Evolutionary conservation across 2,329 filamentous ascomycete genomes (phyloP).

Genomic region (Arthrinium phaeospermum): DNA sequence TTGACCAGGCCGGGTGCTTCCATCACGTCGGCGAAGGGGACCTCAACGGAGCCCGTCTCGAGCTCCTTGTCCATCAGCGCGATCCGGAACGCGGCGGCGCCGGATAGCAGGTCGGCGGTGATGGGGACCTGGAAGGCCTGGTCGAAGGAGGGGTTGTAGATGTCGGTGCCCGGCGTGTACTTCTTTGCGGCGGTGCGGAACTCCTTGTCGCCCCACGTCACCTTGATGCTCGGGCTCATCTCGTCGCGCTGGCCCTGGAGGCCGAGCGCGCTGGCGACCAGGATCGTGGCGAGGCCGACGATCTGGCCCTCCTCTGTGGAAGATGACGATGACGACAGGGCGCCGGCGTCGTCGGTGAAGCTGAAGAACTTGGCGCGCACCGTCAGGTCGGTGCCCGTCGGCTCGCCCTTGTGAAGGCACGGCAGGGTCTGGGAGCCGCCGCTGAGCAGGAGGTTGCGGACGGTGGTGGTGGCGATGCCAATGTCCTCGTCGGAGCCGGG

Average conservation of each 20-base stretch:
- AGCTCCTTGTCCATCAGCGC: constrained; percentile 41
- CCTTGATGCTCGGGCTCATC: constrained; percentile 51
- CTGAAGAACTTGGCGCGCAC: constrained; percentile 48
- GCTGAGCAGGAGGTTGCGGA: constrained; percentile 41
- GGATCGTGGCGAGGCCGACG: constrained; percentile 48
- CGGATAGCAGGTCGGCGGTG: constrained; percentile 35
- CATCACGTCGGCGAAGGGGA: constrained; percentile 43
- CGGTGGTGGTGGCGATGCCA: constrained; percentile 42
- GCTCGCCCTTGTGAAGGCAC: constrained; percentile 45
- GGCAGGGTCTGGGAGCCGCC: constrained; percentile 48
- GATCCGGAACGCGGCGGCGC: constrained; percentile 39
- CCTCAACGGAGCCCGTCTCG: constrained; percentile 42
- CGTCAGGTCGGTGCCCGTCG: constrained; percentile 41
- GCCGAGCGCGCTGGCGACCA: constrained; percentile 48
- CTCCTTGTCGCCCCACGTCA: constrained; percentile 47
- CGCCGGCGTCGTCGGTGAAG: constrained; percentile 42
- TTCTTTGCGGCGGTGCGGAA: constrained; percentile 49
- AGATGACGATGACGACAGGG: constrained; percentile 38
- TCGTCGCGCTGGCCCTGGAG: constrained; percentile 50
- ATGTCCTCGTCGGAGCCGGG: constrained; percentile 55
- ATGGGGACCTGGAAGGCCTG: constrained; percentile 50
- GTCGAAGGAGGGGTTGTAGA: constrained; percentile 55
- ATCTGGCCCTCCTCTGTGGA: constrained; percentile 38
- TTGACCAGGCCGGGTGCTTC: constrained; percentile 37
- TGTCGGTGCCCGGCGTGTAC: constrained; percentile 51